phyloP scores from a whole-genome alignment of 2,329 filamentous ascomycete genomes.

The Hypoxylon sp. region DNA sequence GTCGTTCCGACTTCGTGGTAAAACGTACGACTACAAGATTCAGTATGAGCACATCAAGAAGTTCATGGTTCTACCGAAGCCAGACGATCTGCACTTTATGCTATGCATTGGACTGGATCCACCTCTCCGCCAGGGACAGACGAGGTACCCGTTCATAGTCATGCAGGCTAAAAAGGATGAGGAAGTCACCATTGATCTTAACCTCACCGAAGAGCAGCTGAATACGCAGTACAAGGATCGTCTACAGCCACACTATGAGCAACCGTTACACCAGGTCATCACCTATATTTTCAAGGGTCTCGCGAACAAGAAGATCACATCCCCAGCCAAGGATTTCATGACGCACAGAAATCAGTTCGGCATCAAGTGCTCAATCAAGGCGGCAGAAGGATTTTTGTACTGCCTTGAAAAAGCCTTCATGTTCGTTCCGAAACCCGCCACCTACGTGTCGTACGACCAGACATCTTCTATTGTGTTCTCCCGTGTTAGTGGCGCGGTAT shows the following conservation, averaged over 20 bases:
- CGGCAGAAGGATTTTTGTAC: slow-evolving; percentile 97
- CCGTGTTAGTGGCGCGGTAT: slow-evolving; percentile 92
- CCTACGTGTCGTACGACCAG: slow-evolving; percentile 96
- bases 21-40: slow-evolving; percentile 99
- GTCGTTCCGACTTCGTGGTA: slow-evolving; percentile 96
- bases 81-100: slow-evolving; percentile 96
- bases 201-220: slow-evolving; percentile 92
- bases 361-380: slow-evolving; percentile 99
- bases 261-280: slow-evolving; percentile 92
- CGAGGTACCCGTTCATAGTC: slow-evolving; percentile 96
- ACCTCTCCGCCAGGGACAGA: slow-evolving; percentile 95
- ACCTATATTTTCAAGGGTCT: slow-evolving; percentile 96
- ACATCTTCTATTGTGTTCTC: slow-evolving; percentile 94
- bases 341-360: slow-evolving; percentile 94
- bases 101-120: slow-evolving; percentile 96
- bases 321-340: slow-evolving; percentile 93
- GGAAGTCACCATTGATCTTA: slow-evolving; percentile 95
- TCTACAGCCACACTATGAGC: slow-evolving; percentile 90
- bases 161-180: slow-evolving; percentile 99
- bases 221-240: slow-evolving; percentile 90
- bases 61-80: slow-evolving; percentile 98
- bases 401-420: slow-evolving; percentile 98
- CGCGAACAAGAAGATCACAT: slow-evolving; percentile 94
- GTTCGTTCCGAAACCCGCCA: slow-evolving; percentile 98
- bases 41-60: slow-evolving; percentile 98